phyloP scores from a whole-genome alignment of 2,329 filamentous ascomycete species.

The Colletotrichum acutatum region DNA sequence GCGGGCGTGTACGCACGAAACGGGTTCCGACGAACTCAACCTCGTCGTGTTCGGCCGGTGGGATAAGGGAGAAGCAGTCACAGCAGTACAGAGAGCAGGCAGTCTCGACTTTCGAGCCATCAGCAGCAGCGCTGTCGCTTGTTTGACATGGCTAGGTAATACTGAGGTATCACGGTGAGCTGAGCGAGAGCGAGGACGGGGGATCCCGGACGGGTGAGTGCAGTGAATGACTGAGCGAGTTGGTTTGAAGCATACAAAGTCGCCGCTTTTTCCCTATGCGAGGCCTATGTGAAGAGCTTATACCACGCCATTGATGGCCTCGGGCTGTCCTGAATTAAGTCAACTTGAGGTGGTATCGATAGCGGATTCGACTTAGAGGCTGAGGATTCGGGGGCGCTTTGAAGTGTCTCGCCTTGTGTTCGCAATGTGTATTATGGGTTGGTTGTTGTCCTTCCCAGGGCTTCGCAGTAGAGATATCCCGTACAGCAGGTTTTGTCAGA shows the following conservation, averaged over 20 bases:
- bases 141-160: neutral
- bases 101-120: no score
- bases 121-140: no score
- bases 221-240: neutral
- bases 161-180: neutral
- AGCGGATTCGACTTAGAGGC: neutral
- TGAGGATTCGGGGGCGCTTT: neutral
- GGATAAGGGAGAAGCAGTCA: neutral
- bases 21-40: neutral
- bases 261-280: no score
- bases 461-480: no score
- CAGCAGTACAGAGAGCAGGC: no score
- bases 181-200: neutral
- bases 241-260: neutral
- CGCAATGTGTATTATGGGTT: neutral
- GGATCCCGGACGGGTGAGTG: neutral
- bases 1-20: neutral
- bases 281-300: no score
- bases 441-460: neutral
- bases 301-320: neutral
- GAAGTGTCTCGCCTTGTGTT: neutral
- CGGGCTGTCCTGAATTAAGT: neutral
- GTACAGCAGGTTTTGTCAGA: neutral
- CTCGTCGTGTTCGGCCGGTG: neutral
- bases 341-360: neutral